Percentiles rank a stretch among this genome's conserved stretches.
Conservation (phyloP, 2,329 filamentous ascomycete species). For the Colletotrichum tropicale region DNA sequence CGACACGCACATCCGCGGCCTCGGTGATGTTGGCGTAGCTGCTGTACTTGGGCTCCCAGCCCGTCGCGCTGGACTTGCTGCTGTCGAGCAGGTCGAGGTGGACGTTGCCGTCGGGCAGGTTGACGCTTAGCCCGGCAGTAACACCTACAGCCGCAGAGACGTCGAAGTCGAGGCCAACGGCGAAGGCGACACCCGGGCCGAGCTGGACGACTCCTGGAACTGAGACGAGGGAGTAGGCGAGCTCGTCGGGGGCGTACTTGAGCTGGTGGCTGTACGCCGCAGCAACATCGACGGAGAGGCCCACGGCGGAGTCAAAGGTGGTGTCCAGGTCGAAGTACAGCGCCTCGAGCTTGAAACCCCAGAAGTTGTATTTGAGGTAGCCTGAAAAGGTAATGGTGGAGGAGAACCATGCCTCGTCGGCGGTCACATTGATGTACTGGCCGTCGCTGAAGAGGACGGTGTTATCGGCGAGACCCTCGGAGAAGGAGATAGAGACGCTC, state of each 20-base stretch:
- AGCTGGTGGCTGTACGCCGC: conserved; percentile 36
- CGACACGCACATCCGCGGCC: conserved; percentile 32
- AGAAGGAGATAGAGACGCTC: conserved; percentile 22
- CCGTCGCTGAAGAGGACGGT: conserved; percentile 32
- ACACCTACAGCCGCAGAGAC: conserved; percentile 35
- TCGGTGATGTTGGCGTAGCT: conserved; percentile 36
- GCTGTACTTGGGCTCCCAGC: conserved; percentile 41
- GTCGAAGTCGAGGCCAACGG: conserved; percentile 39
- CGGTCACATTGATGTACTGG: conserved; percentile 36
- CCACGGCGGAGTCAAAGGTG: conserved; percentile 37
- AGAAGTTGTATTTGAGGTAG: conserved; percentile 44
- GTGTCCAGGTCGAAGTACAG: conserved; percentile 49
- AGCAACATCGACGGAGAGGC: conserved; percentile 36
- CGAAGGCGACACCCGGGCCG: conserved; percentile 39
- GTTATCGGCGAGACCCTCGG: conserved; percentile 25
- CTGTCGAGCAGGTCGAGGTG: conserved; percentile 41
- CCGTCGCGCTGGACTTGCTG: conserved; percentile 30
- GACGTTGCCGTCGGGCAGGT: conserved; percentile 37
- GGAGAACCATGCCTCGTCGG: conserved; percentile 37
- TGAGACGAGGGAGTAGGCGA: conserved; percentile 40
- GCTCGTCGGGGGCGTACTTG: conserved; percentile 37
- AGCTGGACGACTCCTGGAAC: conserved; percentile 45
- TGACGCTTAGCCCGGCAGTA: conserved; percentile 33
- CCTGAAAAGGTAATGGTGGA: conserved; percentile 44
- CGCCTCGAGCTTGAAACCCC: conserved; percentile 32